Percentiles rank a stretch among this genome's conserved stretches.
These are phyloP conservation scores for Oidiodendron maius DNA, from an alignment of 495 filamentous ascomycete species.

Conservation along the genomic window DNA sequence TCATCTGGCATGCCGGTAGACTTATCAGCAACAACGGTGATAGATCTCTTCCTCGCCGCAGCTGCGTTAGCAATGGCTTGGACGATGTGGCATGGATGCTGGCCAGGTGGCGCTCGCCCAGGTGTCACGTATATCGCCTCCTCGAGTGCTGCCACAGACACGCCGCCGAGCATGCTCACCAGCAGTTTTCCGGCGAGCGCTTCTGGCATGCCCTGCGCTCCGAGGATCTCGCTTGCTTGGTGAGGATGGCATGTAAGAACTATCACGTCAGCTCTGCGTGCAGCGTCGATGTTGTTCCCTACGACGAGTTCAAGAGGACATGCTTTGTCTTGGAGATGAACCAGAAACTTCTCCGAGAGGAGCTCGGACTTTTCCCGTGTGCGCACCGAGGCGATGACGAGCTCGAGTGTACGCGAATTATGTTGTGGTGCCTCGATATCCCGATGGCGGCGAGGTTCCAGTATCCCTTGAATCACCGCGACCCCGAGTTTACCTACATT, in stretches of 20 bases:
- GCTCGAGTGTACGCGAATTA: not conserved
- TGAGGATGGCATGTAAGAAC: not conserved
- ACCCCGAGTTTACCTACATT: no score
- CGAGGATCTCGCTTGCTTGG: not conserved
- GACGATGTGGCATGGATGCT: no score
- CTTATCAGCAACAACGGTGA: not conserved
- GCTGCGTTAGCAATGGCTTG: not conserved
- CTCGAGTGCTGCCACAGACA: not conserved
- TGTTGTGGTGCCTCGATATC: not conserved
- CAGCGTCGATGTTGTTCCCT: not conserved
- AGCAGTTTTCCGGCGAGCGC: not conserved
- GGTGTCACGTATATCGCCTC: not conserved
- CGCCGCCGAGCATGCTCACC: not conserved
- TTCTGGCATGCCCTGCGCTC: not conserved
- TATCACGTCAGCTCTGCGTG: not conserved
- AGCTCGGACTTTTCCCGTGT: not conserved
- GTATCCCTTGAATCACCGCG: no score
- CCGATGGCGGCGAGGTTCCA: no score
- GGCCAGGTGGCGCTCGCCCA: not conserved
- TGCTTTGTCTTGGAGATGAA: not conserved
- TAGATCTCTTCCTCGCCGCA: not conserved
- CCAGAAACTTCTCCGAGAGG: not conserved
- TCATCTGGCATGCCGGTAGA: not conserved
- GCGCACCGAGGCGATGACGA: not conserved
- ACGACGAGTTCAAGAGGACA: not conserved